Conservation (phyloP, 352 stramenopile species). For the Discostella stelligera region DNA sequence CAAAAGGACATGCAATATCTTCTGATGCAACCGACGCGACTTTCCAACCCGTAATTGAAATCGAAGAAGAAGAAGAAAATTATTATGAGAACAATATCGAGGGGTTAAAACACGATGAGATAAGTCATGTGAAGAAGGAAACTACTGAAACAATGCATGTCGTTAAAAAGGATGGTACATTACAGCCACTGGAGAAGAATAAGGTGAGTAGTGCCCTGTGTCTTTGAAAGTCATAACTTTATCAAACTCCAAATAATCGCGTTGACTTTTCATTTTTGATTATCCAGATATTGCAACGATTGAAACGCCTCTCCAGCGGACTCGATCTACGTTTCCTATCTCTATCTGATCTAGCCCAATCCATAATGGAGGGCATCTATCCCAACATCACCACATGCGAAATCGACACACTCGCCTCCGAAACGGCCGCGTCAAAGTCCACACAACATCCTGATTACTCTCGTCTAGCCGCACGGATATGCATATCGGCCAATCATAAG, state of each 20-base stretch:
- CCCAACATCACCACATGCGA: conserved; percentile 91
- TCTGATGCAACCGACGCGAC: neutral
- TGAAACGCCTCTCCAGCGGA: conserved; percentile 32
- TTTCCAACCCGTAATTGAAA: neutral
- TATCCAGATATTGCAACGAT: conserved; percentile 30
- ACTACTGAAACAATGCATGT: conserved; percentile 62
- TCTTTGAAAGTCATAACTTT: too few species aligned
- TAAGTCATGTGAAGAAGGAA: neutral
- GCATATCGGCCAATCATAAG: conserved; percentile 92
- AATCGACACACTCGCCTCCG: conserved; percentile 91
- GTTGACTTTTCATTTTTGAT: neutral
- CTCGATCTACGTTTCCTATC: conserved; percentile 53
- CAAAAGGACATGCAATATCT: too few species aligned
- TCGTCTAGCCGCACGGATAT: conserved; percentile 91
- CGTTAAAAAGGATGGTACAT: conserved; percentile 86
- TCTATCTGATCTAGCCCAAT: conserved; percentile 81
- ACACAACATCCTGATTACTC: conserved; percentile 95
- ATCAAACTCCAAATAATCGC: too few species aligned
- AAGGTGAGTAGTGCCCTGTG: conserved; percentile 78
- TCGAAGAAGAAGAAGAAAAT: neutral
- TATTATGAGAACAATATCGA: neutral
- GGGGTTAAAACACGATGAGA: neutral
- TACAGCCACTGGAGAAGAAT: conserved; percentile 88
- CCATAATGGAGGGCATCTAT: conserved; percentile 90
- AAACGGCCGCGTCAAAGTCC: conserved; percentile 88